Percentiles rank a stretch among this genome's conserved stretches.
These are phyloP conservation scores for Chalara sp. DNA, from an alignment of 2,329 filamentous ascomycete genomes.

Conservation along the genomic window DNA sequence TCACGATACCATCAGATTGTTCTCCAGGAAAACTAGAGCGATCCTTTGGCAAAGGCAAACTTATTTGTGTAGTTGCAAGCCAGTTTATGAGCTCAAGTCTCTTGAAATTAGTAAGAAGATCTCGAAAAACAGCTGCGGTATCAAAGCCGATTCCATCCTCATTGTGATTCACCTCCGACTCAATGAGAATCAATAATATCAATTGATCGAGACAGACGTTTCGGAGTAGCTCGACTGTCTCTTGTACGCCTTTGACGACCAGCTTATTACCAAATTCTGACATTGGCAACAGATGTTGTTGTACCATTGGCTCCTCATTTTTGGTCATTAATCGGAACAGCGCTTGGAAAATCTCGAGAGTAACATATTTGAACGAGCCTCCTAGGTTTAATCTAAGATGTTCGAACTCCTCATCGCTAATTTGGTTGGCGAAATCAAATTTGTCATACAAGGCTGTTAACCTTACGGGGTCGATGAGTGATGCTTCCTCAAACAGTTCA, in stretches of 20 bases:
- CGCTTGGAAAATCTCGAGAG: slow-evolving; percentile 46
- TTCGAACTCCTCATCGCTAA: slow-evolving; percentile 75
- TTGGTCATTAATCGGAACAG: slow-evolving; percentile 41
- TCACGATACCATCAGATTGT: slow-evolving; percentile 25
- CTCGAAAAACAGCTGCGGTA: slow-evolving; percentile 65
- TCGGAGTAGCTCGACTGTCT: slow-evolving; percentile 67
- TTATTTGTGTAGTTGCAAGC: slow-evolving; percentile 55
- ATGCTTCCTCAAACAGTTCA: slow-evolving; percentile 69
- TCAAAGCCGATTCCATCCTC: slow-evolving; percentile 60
- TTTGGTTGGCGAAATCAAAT: slow-evolving; percentile 69
- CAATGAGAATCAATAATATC: slow-evolving; percentile 78
- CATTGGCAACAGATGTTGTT: slow-evolving; percentile 35
- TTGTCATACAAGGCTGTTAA: slow-evolving; percentile 74
- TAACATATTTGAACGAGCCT: slow-evolving; percentile 53
- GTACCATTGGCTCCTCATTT: slow-evolving; percentile 26
- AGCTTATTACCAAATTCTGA: slow-evolving; percentile 73
- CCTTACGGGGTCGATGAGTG: slow-evolving; percentile 62
- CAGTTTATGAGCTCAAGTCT: slow-evolving; percentile 69
- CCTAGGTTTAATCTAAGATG: slow-evolving; percentile 65
- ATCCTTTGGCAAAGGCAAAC: slow-evolving; percentile 39
- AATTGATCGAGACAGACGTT: slow-evolving; percentile 76
- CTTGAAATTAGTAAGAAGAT: slow-evolving; percentile 63
- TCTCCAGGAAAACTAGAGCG: slow-evolving; percentile 28
- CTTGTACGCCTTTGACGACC: slow-evolving; percentile 70
- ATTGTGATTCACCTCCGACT: slow-evolving; percentile 70